phyloP scores from a whole-genome alignment of 805 yeast genomes.

The Maudiozyma turicensis region DNA sequence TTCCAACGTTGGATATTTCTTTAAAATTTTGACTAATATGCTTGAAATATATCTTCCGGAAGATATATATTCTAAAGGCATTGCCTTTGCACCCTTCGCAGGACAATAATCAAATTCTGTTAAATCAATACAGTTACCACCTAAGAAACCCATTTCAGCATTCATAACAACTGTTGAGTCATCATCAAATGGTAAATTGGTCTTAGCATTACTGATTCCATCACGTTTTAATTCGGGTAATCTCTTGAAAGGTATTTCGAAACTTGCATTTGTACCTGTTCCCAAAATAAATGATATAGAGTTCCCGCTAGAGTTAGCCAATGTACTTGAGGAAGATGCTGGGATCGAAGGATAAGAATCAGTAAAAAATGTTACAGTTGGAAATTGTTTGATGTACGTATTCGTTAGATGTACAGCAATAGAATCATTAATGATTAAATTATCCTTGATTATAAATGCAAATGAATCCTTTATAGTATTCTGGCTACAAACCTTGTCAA shows the following conservation, averaged over 20 bases:
- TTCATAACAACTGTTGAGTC: slow-evolving; percentile 13
- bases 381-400: slow-evolving; percentile 11
- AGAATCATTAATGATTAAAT: slow-evolving; percentile 47
- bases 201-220: neutral
- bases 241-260: slow-evolving; percentile 15
- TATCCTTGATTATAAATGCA: slow-evolving; percentile 31
- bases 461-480: slow-evolving; percentile 10
- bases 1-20: slow-evolving; percentile 4
- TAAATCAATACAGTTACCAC: slow-evolving; percentile 10
- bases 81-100: slow-evolving; percentile 1
- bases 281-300: slow-evolving; percentile 53
- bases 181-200: neutral
- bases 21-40: slow-evolving; percentile 13
- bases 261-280: slow-evolving; percentile 55
- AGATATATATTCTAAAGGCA: slow-evolving; percentile 25
- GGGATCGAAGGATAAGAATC: slow-evolving; percentile 1
- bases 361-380: slow-evolving; percentile 7
- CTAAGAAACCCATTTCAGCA: slow-evolving; percentile 24
- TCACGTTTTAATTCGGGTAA: slow-evolving; percentile 12
- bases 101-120: slow-evolving; percentile 13
- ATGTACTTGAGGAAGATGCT: neutral
- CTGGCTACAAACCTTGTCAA: slow-evolving; percentile 10
- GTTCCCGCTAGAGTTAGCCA: slow-evolving; percentile 12
- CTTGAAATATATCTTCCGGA: slow-evolving; percentile 23
- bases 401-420: slow-evolving; percentile 57